These are phyloP conservation scores for Silene coronaria DNA, from an alignment of 179 eudicot genomes.

Conservation along the genomic window DNA sequence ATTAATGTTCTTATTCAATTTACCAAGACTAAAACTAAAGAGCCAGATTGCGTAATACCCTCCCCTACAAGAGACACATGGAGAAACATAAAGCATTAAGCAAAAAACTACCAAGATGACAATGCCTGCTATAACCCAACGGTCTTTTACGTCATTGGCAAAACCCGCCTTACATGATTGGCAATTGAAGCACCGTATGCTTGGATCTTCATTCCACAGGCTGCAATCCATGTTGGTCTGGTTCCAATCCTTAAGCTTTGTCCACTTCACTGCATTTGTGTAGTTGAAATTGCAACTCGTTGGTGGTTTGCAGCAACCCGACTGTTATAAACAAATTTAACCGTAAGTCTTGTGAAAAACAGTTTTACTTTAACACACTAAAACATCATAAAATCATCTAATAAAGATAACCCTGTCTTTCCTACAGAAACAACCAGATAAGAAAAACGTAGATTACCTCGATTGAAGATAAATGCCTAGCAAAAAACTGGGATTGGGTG, in stretches of 20 bases:
- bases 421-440: too few relatives aligned
- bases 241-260: background rate
- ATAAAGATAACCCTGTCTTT: too few relatives aligned
- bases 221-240: conserved; percentile 19
- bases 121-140: background rate
- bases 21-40: conserved; percentile 26
- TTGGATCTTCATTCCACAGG: conserved; percentile 7
- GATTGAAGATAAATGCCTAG: conserved; percentile 6
- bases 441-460: conserved; percentile 19
- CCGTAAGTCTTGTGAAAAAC: too few relatives aligned
- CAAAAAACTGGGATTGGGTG: conserved; percentile 9
- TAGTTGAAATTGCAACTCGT: conserved; percentile 27
- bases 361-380: too few relatives aligned
- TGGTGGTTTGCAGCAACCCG: conserved; percentile 33
- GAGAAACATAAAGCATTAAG: background rate
- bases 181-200: conserved; percentile 14
- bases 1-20: too few relatives aligned
- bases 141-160: conserved; percentile 7
- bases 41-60: background rate
- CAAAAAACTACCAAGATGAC: conserved; percentile 1
- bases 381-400: too few relatives aligned
- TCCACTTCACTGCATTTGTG: conserved; percentile 23
- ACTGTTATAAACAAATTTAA: too few relatives aligned
- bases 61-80: background rate
- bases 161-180: conserved; percentile 22